Evolutionary conservation across 2,329 filamentous ascomycete species (phyloP).

Genomic region (Lomentospora prolificans): DNA sequence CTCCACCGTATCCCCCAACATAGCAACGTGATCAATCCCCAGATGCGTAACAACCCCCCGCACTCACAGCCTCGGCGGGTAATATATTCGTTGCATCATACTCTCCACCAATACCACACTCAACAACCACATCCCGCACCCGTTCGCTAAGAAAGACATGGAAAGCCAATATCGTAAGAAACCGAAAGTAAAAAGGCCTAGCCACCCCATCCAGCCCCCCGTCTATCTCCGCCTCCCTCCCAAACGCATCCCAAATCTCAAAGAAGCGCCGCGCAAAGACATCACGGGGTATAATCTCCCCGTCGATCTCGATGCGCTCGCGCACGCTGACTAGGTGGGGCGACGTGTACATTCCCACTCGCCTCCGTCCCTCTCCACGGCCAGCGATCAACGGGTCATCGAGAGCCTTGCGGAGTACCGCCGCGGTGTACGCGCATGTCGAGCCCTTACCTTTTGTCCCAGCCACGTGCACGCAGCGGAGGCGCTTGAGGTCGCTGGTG

Average conservation of each 20-base stretch:
- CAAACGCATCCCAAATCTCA: slow-evolving; percentile 64
- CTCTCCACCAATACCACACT: slow-evolving; percentile 91
- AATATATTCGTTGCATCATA: slow-evolving; percentile 89
- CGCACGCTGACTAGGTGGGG: slow-evolving; percentile 76
- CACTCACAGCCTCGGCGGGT: slow-evolving; percentile 49
- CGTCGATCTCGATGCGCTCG: slow-evolving; percentile 76
- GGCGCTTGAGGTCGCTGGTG: slow-evolving; percentile 29
- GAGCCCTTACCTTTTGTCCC: slow-evolving; percentile 94
- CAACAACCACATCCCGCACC: slow-evolving; percentile 70
- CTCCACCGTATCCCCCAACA: slow-evolving; percentile 70
- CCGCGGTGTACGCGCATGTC: slow-evolving; percentile 73
- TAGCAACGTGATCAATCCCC: slow-evolving; percentile 74
- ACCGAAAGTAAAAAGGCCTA: slow-evolving; percentile 90
- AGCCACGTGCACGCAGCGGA: slow-evolving; percentile 66
- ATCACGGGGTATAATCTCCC: slow-evolving; percentile 55
- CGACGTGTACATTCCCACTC: slow-evolving; percentile 71
- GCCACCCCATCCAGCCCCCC: slow-evolving; percentile 31
- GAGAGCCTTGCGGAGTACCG: slow-evolving; percentile 50
- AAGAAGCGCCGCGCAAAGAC: slow-evolving; percentile 72
- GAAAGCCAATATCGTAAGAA: slow-evolving; percentile 78
- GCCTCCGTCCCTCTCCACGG: slow-evolving; percentile 19
- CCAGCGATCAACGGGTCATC: slow-evolving; percentile 9
- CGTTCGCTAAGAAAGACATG: slow-evolving; percentile 71
- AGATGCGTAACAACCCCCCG: slow-evolving; percentile 68
- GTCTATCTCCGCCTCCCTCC: slow-evolving; percentile 24